A percentile compares a stretch with the other conserved stretches of the same genome.
Evolutionary conservation across 2,329 filamentous ascomycete species (phyloP).

Genomic region (Erysiphe pulchra): DNA sequence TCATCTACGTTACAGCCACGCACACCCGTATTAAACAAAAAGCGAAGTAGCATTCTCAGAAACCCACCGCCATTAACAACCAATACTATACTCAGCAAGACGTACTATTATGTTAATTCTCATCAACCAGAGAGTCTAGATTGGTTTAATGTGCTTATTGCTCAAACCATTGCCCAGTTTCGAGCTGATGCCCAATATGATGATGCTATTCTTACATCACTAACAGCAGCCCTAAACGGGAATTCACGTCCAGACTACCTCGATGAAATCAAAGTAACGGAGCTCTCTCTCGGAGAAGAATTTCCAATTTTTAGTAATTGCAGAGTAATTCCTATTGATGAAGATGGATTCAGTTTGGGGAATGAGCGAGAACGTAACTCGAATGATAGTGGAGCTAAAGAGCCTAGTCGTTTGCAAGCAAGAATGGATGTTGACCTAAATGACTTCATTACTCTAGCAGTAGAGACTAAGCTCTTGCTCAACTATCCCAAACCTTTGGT

Average conservation of each 20-base stretch:
- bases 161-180: constrained; percentile 89
- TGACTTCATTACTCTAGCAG: constrained; percentile 80
- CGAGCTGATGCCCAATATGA: constrained; percentile 78
- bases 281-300: constrained; percentile 83
- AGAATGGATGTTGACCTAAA: constrained; percentile 92
- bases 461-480: constrained; percentile 80
- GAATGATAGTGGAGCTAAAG: constrained; percentile 16
- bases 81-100: constrained; percentile 84
- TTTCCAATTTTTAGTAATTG: constrained; percentile 99
- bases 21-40: constrained; percentile 21
- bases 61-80: constrained; percentile 58
- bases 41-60: constrained; percentile 47
- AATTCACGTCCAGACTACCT: constrained; percentile 68
- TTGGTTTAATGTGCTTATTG: constrained; percentile 96
- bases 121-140: constrained; percentile 93
- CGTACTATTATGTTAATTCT: constrained; percentile 86
- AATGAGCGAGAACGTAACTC: constrained; percentile 13
- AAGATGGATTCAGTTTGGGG: constrained; percentile 39
- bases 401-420: constrained; percentile 63
- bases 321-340: constrained; percentile 72
- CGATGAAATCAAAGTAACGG: constrained; percentile 79
- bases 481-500: constrained; percentile 85
- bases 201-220: constrained; percentile 62
- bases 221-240: constrained; percentile 75
- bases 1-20: constrained; percentile 12